Percentiles rank a stretch among this genome's conserved stretches.
These are phyloP conservation scores for Firmiana major DNA, from an alignment of 345 rosid species.

Conservation along the genomic window DNA sequence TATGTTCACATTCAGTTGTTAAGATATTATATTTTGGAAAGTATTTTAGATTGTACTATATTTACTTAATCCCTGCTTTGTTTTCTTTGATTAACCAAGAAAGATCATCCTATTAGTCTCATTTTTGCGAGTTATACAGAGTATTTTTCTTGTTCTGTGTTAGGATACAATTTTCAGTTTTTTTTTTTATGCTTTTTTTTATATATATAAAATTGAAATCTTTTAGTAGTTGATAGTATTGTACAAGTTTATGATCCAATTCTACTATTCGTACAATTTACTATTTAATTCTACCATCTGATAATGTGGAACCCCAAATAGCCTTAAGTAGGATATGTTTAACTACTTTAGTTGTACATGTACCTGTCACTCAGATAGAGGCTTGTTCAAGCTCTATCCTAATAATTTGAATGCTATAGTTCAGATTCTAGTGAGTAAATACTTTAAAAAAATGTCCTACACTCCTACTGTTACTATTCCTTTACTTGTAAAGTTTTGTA, in stretches of 20 bases:
- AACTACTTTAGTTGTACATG: neutral
- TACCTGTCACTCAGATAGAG: neutral
- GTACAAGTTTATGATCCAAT: neutral
- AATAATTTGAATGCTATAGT: neutral
- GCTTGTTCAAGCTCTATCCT: neutral
- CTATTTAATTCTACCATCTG: neutral
- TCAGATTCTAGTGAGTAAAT: neutral
- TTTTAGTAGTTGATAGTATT: neutral
- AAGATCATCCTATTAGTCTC: neutral
- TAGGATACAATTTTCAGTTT: neutral
- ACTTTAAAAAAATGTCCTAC: neutral
- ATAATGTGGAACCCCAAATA: neutral
- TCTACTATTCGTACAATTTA: too few relatives aligned
- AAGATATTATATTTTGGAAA: neutral
- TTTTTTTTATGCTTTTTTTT: too few relatives aligned
- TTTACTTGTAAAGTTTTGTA: neutral
- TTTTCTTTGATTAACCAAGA: neutral
- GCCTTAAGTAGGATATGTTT: neutral
- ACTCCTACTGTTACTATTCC: neutral
- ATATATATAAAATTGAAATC: neutral
- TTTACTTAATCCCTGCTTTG: neutral
- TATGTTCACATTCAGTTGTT: neutral
- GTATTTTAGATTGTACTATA: neutral
- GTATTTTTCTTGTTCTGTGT: neutral
- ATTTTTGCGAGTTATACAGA: neutral